Conservation (phyloP, 768 basidiomycete genomes). For the Royoungia palumana region DNA sequence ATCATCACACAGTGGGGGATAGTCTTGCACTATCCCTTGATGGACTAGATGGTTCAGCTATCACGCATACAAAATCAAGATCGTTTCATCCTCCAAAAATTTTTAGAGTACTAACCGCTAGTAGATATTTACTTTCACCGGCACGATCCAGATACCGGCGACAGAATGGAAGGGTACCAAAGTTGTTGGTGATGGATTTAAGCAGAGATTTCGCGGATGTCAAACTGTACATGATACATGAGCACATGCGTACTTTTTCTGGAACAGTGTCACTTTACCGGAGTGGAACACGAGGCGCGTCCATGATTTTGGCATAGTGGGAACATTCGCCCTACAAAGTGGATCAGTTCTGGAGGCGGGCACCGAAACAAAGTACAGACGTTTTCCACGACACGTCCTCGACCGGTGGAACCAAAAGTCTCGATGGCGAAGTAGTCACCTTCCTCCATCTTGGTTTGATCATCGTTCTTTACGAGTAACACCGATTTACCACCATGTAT, state of each 20-base stretch:
- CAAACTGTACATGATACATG: conserved; percentile 46
- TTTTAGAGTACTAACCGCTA: conserved; percentile 58
- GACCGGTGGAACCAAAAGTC: conserved; percentile 97
- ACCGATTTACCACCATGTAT: conserved; percentile 96
- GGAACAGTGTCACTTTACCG: conserved; percentile 45
- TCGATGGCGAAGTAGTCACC: conserved; percentile 99
- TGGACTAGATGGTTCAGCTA: conserved; percentile 88
- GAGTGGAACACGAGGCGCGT: conserved; percentile 70
- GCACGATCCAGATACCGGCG: conserved; percentile 89
- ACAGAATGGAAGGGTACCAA: conserved; percentile 95
- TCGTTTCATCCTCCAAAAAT: neutral
- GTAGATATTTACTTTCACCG: conserved; percentile 90
- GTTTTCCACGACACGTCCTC: conserved; percentile 81
- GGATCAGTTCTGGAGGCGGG: neutral
- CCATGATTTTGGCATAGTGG: conserved; percentile 77
- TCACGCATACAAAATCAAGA: neutral
- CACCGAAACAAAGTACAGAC: conserved; percentile 37
- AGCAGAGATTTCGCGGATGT: conserved; percentile 83
- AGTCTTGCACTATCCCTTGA: conserved; percentile 86
- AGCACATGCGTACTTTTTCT: neutral
- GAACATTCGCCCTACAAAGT: conserved; percentile 78
- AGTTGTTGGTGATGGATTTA: conserved; percentile 85
- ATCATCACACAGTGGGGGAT: conserved; percentile 88
- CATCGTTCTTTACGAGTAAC: conserved; percentile 82
- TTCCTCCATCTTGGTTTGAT: conserved; percentile 97